Percentiles rank a stretch among this genome's conserved stretches.
Evolutionary conservation across 768 basidiomycete genomes (phyloP).

Genomic region (Rhodotorula sphaerocarpa): DNA sequence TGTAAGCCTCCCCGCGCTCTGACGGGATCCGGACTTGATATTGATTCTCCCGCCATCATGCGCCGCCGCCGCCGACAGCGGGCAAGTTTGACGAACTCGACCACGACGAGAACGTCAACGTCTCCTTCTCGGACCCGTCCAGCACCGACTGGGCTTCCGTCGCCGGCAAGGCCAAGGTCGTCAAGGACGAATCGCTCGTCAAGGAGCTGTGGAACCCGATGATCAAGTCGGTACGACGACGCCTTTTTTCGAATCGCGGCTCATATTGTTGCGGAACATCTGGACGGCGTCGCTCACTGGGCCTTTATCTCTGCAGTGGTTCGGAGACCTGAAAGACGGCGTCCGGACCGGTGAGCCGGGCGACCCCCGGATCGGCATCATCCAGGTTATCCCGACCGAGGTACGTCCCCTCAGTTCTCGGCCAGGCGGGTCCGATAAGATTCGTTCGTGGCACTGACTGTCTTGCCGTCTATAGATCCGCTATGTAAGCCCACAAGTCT

Average conservation of each 20-base stretch:
- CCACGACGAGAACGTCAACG: slow-evolving; percentile 33
- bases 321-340: slow-evolving; percentile 29
- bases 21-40: not conserved
- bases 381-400: slow-evolving; percentile 33
- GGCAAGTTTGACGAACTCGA: slow-evolving; percentile 39
- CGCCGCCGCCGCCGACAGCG: too few relatives aligned
- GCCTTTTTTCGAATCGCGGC: too few relatives aligned
- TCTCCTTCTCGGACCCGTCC: slow-evolving; percentile 31
- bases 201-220: slow-evolving; percentile 30
- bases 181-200: slow-evolving; percentile 31
- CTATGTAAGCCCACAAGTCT: too few relatives aligned
- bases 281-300: too few relatives aligned
- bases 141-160: slow-evolving; percentile 37
- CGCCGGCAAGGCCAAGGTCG: slow-evolving; percentile 33
- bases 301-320: too few relatives aligned
- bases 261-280: too few relatives aligned
- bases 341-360: slow-evolving; percentile 27
- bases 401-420: slow-evolving; percentile 1
- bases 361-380: slow-evolving; percentile 34
- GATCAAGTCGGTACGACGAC: slow-evolving; percentile 19
- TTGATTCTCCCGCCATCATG: too few relatives aligned
- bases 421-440: not conserved
- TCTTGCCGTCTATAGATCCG: slow-evolving; percentile 13
- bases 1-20: not conserved
- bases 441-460: not conserved